Evolutionary conservation across 495 filamentous ascomycete genomes (phyloP).

Genomic region (Penicillium simplicissimum): DNA sequence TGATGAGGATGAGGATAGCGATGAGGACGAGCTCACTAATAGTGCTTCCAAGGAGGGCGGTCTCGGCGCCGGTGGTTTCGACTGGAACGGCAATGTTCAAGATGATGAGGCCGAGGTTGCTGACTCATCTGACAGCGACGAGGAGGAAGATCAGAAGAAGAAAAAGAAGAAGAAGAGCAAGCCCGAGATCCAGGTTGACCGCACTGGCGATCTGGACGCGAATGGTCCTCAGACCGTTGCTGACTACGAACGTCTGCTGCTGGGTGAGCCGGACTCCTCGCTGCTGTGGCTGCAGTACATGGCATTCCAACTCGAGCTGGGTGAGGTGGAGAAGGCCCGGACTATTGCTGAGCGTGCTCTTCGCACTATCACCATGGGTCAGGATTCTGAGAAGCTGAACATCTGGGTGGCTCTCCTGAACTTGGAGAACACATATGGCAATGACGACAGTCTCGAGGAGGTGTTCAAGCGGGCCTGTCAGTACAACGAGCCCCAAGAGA

Average conservation of each 20-base stretch:
- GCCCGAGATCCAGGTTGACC: constrained; percentile 79
- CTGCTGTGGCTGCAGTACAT: constrained; percentile 93
- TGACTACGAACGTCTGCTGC: constrained; percentile 90
- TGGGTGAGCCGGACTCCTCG: constrained; percentile 88
- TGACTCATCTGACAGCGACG: constrained; percentile 49
- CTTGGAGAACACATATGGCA: constrained; percentile 88
- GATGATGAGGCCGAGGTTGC: constrained; percentile 43
- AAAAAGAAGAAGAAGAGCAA: constrained; percentile 83
- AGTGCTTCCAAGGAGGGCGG: constrained; percentile 44
- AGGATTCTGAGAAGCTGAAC: constrained; percentile 88
- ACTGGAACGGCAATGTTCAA: constrained; percentile 73
- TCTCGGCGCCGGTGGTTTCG: constrained; percentile 78
- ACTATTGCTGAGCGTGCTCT: constrained; percentile 87
- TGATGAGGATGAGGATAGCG: constrained; percentile 34
- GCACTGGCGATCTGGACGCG: constrained; percentile 82
- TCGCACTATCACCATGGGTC: constrained; percentile 81
- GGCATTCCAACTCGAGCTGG: constrained; percentile 91
- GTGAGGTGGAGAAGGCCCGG: constrained; percentile 81
- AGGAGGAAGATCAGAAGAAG: constrained; percentile 50
- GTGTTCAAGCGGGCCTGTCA: constrained; percentile 92
- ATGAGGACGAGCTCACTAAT: constrained; percentile 33
- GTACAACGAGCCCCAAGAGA: constrained; percentile 87
- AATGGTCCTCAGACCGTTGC: constrained; percentile 87
- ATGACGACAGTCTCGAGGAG: constrained; percentile 78
- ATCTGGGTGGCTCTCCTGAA: constrained; percentile 94